phyloP scores from a whole-genome alignment of 768 basidiomycete genomes.

The Hygrocybe punicea region DNA sequence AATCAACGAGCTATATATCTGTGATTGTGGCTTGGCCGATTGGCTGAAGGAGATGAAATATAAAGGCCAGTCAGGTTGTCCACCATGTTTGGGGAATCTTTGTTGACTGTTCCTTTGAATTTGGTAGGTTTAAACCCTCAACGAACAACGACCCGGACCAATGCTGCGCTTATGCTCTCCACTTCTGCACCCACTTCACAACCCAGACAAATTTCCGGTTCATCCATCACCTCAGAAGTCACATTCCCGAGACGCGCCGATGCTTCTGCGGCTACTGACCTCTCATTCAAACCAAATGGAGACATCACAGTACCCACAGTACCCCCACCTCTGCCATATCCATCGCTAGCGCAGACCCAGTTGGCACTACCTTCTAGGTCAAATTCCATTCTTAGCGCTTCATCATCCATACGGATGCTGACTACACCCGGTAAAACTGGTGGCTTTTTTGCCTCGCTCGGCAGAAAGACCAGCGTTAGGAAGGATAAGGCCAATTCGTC shows the following conservation, averaged over 20 bases:
- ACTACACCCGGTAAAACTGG: conserved; percentile 48
- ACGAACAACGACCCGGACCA: neutral
- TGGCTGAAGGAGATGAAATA: conserved; percentile 62
- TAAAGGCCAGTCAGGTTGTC: conserved; percentile 43
- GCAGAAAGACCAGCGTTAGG: conserved; percentile 62
- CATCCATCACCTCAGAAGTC: conserved; percentile 69
- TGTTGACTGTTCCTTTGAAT: conserved; percentile 10
- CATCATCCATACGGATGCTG: conserved; percentile 51
- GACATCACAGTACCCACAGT: conserved; percentile 50
- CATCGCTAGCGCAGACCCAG: conserved; percentile 51
- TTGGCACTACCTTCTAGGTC: conserved; percentile 32
- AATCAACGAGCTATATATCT: conserved; percentile 74
- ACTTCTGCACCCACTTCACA: conserved; percentile 34
- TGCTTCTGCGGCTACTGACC: conserved; percentile 73
- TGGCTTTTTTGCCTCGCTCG: conserved; percentile 71
- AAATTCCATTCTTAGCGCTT: conserved; percentile 37
- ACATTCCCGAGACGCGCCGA: conserved; percentile 81
- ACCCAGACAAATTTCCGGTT: conserved; percentile 64
- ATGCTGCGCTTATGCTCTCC: neutral
- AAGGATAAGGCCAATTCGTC: conserved; percentile 28
- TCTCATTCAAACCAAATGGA: conserved; percentile 45
- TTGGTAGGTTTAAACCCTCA: conserved; percentile 4
- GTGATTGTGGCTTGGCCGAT: conserved; percentile 73
- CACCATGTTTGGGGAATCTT: conserved; percentile 3
- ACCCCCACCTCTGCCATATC: conserved; percentile 70